Evolutionary conservation across 2,329 filamentous ascomycete genomes (phyloP).

Genomic region (Arachnomyces sp.): DNA sequence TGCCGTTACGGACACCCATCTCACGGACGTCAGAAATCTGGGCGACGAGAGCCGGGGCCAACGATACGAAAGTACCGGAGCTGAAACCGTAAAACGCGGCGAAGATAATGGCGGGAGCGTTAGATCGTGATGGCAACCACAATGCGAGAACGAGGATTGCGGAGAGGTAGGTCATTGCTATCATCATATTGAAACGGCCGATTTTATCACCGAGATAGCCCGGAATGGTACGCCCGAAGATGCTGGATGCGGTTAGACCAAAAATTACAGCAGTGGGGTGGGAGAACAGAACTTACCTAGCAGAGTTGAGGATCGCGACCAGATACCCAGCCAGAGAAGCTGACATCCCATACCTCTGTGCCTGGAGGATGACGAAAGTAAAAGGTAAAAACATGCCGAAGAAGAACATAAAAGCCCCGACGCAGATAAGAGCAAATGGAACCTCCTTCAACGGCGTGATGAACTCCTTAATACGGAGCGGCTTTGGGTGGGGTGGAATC

Average conservation of each 20-base stretch:
- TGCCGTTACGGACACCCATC: conserved; percentile 62
- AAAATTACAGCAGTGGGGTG: neutral
- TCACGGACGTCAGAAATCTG: conserved; percentile 64
- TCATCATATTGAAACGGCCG: conserved; percentile 49
- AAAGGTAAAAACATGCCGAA: conserved; percentile 54
- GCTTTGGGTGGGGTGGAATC: conserved; percentile 25
- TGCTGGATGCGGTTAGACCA: conserved; percentile 17
- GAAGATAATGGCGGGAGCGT: conserved; percentile 57
- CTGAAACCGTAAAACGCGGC: conserved; percentile 62
- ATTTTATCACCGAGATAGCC: conserved; percentile 48
- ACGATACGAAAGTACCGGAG: conserved; percentile 58
- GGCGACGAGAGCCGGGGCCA: conserved; percentile 58
- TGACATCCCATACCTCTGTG: conserved; percentile 43
- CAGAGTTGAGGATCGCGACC: conserved; percentile 47
- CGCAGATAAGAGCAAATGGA: conserved; percentile 37
- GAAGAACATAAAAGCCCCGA: conserved; percentile 50
- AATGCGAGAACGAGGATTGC: conserved; percentile 45
- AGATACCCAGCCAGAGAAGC: conserved; percentile 44
- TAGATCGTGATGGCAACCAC: conserved; percentile 47
- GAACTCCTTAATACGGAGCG: conserved; percentile 44
- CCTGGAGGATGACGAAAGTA: conserved; percentile 43
- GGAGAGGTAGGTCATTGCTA: conserved; percentile 41
- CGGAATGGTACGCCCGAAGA: conserved; percentile 51
- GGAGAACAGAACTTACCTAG: conserved; percentile 23
- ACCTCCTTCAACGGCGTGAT: conserved; percentile 41